Percentiles rank a stretch among this genome's conserved stretches.
Evolutionary conservation across 805 yeast genomes (phyloP).

Genomic region (Sugiyamaella chiloensis): DNA sequence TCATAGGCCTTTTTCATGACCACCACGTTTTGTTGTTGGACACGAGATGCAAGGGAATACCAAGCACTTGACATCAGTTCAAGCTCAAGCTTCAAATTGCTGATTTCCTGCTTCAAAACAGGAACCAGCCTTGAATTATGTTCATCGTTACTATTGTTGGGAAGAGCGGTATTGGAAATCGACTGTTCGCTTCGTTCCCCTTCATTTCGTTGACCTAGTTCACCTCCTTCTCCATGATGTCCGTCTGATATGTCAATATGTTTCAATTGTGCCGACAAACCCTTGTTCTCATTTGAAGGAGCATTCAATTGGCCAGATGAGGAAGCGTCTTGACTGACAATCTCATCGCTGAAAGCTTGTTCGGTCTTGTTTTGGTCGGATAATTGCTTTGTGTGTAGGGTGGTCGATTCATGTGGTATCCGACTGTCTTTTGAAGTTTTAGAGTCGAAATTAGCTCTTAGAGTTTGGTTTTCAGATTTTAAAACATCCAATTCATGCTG

Average conservation of each 20-base stretch:
- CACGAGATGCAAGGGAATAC: slow-evolving; percentile 27
- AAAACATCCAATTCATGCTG: slow-evolving; percentile 2
- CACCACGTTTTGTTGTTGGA: slow-evolving; percentile 27
- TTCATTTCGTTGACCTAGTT: not conserved
- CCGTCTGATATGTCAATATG: too few relatives aligned
- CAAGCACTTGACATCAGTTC: slow-evolving; percentile 29
- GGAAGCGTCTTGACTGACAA: not conserved
- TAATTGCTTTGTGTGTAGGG: not conserved
- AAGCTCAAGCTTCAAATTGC: slow-evolving; percentile 17
- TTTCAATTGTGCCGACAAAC: not conserved
- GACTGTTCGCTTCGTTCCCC: not conserved
- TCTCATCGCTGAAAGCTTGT: not conserved
- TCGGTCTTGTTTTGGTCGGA: not conserved
- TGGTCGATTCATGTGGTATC: not conserved
- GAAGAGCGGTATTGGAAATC: not conserved
- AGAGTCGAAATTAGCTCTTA: not conserved
- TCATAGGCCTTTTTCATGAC: slow-evolving; percentile 26
- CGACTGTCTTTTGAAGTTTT: not conserved
- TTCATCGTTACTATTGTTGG: not conserved
- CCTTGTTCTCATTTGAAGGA: too few relatives aligned
- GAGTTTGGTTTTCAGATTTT: slow-evolving; percentile 9
- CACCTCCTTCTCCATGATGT: too few relatives aligned
- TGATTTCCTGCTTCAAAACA: not conserved
- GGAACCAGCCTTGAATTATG: not conserved
- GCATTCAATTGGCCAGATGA: not conserved